Conservation (phyloP, 768 basidiomycete genomes). For the Rhizopogon sp. region DNA sequence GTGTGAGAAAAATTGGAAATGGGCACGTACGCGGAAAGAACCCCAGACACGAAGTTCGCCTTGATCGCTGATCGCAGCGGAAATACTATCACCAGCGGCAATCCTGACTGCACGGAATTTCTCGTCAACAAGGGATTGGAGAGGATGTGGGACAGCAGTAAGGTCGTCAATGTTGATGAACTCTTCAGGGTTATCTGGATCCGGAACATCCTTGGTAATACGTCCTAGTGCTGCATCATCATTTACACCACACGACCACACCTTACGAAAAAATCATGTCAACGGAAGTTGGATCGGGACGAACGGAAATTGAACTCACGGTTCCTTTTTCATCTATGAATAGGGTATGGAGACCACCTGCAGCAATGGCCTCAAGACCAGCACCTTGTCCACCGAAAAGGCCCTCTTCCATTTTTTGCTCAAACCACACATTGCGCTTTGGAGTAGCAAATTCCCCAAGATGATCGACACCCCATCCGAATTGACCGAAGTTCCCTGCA, state of each 20-base stretch:
- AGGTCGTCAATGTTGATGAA: constrained; percentile 50
- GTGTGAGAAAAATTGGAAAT: background rate
- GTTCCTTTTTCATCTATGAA: constrained; percentile 87
- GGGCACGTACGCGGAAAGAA: constrained; percentile 71
- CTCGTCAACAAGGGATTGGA: constrained; percentile 68
- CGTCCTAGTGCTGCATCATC: constrained; percentile 88
- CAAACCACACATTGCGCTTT: constrained; percentile 70
- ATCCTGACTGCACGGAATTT: constrained; percentile 81
- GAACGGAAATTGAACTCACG: constrained; percentile 44
- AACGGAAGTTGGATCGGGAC: constrained; percentile 2
- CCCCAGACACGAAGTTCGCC: constrained; percentile 88
- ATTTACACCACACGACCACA: constrained; percentile 85
- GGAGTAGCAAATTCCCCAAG: constrained; percentile 75
- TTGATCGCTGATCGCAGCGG: constrained; percentile 73
- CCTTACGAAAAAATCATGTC: constrained; percentile 30
- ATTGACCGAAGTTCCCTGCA: constrained; percentile 91
- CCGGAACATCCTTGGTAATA: constrained; percentile 54
- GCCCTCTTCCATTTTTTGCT: constrained; percentile 67
- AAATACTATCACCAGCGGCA: constrained; percentile 84
- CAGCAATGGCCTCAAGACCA: constrained; percentile 78
- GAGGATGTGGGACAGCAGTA: constrained; percentile 57
- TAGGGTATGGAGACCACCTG: constrained; percentile 86
- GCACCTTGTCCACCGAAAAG: constrained; percentile 65
- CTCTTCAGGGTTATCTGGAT: constrained; percentile 53
- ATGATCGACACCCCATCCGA: constrained; percentile 79